These are phyloP conservation scores for Hortiboletus rubellus DNA, from an alignment of 1,284 basidiomycete genomes.

Conservation along the genomic window DNA sequence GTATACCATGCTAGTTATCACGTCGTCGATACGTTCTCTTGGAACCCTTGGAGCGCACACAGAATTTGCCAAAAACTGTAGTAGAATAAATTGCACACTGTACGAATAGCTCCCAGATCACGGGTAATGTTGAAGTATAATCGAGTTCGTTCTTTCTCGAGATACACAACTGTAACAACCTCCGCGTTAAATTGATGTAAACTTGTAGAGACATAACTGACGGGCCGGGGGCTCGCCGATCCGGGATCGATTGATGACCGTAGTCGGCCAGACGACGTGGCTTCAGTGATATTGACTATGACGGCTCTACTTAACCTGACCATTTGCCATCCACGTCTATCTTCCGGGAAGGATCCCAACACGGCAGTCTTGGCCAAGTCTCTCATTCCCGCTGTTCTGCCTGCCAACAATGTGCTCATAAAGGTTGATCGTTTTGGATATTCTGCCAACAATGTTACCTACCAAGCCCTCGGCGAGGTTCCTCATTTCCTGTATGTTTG, in stretches of 20 bases:
- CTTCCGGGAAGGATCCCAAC: slow-evolving; percentile 25
- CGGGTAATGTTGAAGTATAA: neutral
- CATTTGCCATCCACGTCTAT: slow-evolving; percentile 35
- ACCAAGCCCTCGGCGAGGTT: slow-evolving; percentile 59
- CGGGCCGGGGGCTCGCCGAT: too few species aligned
- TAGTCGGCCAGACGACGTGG: too few species aligned
- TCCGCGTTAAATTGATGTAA: too few species aligned
- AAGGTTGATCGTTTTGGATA: slow-evolving; percentile 63
- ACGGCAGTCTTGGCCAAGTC: slow-evolving; percentile 25
- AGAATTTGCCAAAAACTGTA: neutral
- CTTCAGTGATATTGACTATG: slow-evolving; percentile 8
- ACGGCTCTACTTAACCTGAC: slow-evolving; percentile 24
- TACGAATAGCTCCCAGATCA: neutral
- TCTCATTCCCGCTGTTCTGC: slow-evolving; percentile 32
- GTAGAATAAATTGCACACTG: neutral
- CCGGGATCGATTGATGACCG: too few species aligned
- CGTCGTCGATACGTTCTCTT: neutral
- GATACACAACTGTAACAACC: too few species aligned
- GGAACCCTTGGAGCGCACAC: neutral
- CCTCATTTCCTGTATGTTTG: slow-evolving; percentile 55
- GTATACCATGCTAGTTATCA: neutral
- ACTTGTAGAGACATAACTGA: too few species aligned
- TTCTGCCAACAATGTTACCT: slow-evolving; percentile 64
- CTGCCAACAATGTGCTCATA: slow-evolving; percentile 53
- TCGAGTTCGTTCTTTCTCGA: too few species aligned